A percentile compares a stretch with the other conserved stretches of the same genome.
Conservation (phyloP, 179 eudicot species). For the Patellifolia procumbens region DNA sequence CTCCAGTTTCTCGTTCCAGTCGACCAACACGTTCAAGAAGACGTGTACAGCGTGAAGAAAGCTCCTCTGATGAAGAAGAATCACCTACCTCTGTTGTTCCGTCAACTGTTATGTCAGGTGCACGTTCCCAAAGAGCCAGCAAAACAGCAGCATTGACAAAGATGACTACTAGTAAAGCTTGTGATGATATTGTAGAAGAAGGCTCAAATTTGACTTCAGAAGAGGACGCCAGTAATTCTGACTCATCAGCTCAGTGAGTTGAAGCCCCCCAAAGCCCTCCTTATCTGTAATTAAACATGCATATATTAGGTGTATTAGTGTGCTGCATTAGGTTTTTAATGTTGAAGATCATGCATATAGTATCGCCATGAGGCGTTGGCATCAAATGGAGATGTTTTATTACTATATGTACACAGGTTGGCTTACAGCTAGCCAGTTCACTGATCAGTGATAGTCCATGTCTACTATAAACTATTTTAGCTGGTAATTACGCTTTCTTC, state of each 20-base stretch:
- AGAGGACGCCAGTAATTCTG: constrained; percentile 55
- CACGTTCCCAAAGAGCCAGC: constrained; percentile 89
- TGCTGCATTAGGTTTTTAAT: no score
- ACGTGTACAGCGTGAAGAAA: constrained; percentile 51
- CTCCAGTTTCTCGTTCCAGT: constrained; percentile 64
- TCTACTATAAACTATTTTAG: not conserved
- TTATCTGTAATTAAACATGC: not conserved
- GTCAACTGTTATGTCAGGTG: constrained; percentile 37
- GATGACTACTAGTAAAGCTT: constrained; percentile 50
- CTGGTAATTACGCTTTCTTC: not conserved
- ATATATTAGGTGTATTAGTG: not conserved
- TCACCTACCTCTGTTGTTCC: constrained; percentile 58
- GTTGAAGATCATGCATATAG: not conserved
- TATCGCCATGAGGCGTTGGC: no score
- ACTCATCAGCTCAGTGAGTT: constrained; percentile 28
- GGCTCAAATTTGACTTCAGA: constrained; percentile 68
- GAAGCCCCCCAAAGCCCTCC: not conserved
- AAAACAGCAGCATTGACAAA: constrained; percentile 87
- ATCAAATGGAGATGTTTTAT: not conserved
- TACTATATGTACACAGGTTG: not conserved
- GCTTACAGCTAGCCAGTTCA: not conserved
- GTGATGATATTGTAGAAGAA: constrained; percentile 52
- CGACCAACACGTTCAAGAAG: constrained; percentile 55
- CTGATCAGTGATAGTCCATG: not conserved
- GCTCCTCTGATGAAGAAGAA: constrained; percentile 74